Evolutionary conservation across 257 asterid species (phyloP).

Genomic region (Salvia splendens): DNA sequence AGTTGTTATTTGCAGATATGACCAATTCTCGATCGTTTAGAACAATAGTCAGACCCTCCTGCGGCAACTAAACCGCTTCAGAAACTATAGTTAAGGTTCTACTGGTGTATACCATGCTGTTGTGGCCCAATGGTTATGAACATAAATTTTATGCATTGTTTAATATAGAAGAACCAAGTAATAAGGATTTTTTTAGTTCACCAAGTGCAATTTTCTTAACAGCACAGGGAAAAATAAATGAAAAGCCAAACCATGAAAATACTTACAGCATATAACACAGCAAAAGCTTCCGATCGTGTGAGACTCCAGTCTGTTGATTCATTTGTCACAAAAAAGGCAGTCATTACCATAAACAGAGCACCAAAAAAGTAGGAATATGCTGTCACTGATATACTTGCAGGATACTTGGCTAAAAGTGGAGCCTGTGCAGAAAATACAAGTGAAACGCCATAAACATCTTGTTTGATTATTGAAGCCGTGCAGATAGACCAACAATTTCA

Average conservation of each 20-base stretch:
- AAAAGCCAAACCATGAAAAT: constrained; percentile 10
- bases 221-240: not conserved
- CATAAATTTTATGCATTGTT: not conserved
- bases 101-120: not conserved
- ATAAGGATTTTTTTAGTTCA: constrained; percentile 9
- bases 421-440: constrained; percentile 54
- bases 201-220: not conserved
- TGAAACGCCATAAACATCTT: constrained; percentile 32
- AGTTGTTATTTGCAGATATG: not conserved
- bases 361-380: constrained; percentile 91
- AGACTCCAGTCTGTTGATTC: constrained; percentile 75
- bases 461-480: not conserved
- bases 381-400: constrained; percentile 88
- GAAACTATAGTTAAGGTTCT: not conserved
- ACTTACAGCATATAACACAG: constrained; percentile 94
- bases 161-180: not conserved
- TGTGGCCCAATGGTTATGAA: not conserved
- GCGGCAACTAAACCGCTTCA: constrained; percentile 1
- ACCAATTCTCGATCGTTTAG: not conserved
- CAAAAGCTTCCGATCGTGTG: constrained; percentile 67
- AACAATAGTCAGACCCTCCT: not conserved
- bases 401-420: constrained; percentile 80
- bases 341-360: constrained; percentile 58
- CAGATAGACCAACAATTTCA: constrained; percentile 5
- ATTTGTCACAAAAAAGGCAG: constrained; percentile 56